Evolutionary conservation across 768 basidiomycete genomes (phyloP).

Genomic region (Lentinula boryana): DNA sequence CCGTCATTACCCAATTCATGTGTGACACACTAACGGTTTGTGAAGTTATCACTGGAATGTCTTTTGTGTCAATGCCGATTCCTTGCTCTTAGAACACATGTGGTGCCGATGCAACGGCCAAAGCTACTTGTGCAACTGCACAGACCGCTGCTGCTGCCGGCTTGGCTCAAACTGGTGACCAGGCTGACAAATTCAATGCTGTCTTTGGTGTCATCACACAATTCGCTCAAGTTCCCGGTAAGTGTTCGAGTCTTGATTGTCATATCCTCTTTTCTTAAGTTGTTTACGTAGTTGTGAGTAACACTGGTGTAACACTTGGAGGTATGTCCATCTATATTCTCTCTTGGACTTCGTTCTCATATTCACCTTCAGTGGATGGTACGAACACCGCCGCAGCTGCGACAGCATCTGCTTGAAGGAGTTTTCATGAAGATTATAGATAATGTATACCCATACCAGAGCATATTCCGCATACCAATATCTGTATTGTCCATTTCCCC

Average conservation of each 20-base stretch:
- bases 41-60: neutral
- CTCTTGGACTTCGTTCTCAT: constrained; percentile 25
- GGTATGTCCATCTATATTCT: neutral
- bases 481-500: neutral
- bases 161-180: constrained; percentile 36
- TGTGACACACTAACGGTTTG: constrained; percentile 39
- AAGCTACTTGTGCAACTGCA: constrained; percentile 40
- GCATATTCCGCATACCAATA: neutral
- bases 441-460: neutral
- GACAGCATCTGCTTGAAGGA: constrained; percentile 8
- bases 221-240: constrained; percentile 4
- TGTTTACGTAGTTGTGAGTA: constrained; percentile 14
- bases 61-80: constrained; percentile 33
- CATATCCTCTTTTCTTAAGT: constrained; percentile 27
- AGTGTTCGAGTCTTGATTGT: neutral
- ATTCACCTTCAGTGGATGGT: constrained; percentile 16
- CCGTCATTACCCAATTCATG: constrained; percentile 49
- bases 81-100: constrained; percentile 40
- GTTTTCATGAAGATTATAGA: neutral
- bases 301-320: neutral
- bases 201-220: constrained; percentile 34
- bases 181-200: constrained; percentile 49
- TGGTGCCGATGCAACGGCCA: constrained; percentile 47
- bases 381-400: constrained; percentile 15
- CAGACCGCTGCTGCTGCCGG: constrained; percentile 25